Percentiles rank a stretch among this genome's conserved stretches.
These are phyloP conservation scores for Leptographium radiaticola DNA, from an alignment of 2,329 filamentous ascomycete species.

Conservation along the genomic window DNA sequence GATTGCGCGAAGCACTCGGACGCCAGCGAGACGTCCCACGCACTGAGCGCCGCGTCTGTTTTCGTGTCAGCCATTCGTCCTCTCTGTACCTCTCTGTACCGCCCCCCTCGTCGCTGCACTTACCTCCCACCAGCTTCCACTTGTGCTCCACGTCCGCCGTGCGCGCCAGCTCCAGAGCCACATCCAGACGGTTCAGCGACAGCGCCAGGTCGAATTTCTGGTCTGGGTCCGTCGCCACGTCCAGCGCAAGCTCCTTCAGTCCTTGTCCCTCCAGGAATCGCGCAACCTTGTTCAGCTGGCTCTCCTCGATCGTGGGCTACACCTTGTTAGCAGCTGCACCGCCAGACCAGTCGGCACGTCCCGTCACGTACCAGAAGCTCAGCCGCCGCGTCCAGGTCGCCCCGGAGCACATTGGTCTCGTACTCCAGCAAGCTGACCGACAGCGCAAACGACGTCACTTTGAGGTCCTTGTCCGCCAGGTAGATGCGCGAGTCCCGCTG, in stretches of 20 bases:
- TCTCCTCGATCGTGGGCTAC: conserved; percentile 62
- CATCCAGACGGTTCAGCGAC: conserved; percentile 67
- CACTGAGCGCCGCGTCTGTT: conserved; percentile 64
- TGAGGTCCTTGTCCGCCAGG: conserved; percentile 89
- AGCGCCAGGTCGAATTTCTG: conserved; percentile 93
- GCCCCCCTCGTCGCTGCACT: background rate
- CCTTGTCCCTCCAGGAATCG: conserved; percentile 92
- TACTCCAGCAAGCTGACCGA: conserved; percentile 92
- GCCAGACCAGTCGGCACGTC: background rate
- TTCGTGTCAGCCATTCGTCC: background rate
- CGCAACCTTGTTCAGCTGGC: conserved; percentile 96
- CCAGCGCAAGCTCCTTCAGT: conserved; percentile 76
- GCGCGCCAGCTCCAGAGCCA: conserved; percentile 72
- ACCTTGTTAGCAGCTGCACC: background rate
- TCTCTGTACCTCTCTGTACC: background rate
- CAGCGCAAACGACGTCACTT: conserved; percentile 77
- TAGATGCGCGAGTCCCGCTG: conserved; percentile 93
- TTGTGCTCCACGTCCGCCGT: conserved; percentile 86
- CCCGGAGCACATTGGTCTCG: conserved; percentile 87
- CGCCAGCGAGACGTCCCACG: conserved; percentile 78
- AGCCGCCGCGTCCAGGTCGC: conserved; percentile 81
- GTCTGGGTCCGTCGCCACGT: conserved; percentile 87
- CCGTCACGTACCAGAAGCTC: conserved; percentile 48
- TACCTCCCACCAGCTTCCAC: conserved; percentile 80
- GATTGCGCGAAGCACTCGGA: conserved; percentile 88